Evolutionary conservation across 176 grass and related monocot genomes (phyloP).

Genomic region (Carex cristatella): DNA sequence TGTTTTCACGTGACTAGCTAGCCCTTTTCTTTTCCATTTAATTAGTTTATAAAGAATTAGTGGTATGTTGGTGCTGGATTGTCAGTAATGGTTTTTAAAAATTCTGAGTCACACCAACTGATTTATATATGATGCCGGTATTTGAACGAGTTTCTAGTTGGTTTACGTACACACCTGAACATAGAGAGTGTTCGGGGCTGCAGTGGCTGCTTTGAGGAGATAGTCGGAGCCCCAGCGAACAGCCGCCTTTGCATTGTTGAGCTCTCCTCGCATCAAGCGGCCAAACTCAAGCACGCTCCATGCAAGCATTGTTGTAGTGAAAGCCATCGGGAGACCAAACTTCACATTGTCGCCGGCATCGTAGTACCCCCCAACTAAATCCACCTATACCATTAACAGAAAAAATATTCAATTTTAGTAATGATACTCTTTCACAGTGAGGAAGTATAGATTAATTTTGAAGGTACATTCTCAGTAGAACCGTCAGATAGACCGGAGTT

Average conservation of each 20-base stretch:
- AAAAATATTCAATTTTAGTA: not conserved
- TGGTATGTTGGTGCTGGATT: not conserved
- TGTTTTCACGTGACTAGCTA: not conserved
- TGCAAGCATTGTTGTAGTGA: slow-evolving; percentile 83
- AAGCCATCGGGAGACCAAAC: slow-evolving; percentile 85
- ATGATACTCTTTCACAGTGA: not conserved
- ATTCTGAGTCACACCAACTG: not conserved
- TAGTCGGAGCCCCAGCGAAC: slow-evolving; percentile 93
- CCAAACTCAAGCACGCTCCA: slow-evolving; percentile 92
- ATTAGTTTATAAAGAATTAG: not conserved
- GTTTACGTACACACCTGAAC: slow-evolving; percentile 35
- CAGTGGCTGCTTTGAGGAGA: slow-evolving; percentile 85
- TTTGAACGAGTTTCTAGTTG: not conserved
- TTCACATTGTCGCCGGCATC: slow-evolving; percentile 92
- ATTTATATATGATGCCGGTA: not conserved
- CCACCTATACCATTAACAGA: slow-evolving; percentile 33
- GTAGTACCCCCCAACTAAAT: slow-evolving; percentile 78
- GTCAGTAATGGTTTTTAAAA: not conserved
- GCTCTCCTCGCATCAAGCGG: slow-evolving; percentile 50
- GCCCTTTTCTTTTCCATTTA: not conserved
- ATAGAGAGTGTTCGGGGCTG: slow-evolving; percentile 48
- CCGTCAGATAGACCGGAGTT: slow-evolving; percentile 71
- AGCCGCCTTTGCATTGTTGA: slow-evolving; percentile 45
- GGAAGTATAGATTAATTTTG: not conserved
- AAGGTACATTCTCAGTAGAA: slow-evolving; percentile 43